Base-by-base conservation (phyloP, 1,284 basidiomycete species). In the Cryptococcus hybrid region DNA sequence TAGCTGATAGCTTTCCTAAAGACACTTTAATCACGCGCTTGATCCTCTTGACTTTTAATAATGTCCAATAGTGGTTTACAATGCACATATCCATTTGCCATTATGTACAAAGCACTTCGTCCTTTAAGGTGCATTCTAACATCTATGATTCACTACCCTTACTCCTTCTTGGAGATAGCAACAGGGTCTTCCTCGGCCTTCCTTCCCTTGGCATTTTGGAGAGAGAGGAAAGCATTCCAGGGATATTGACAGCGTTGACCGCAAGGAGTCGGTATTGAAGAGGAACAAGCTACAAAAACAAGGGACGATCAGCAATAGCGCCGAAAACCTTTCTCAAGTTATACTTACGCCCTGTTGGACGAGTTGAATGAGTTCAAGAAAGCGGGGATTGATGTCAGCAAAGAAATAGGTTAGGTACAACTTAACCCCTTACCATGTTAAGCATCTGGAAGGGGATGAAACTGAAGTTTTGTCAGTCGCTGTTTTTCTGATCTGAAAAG, bases 151-250 rank as follows among this genome's bases (percentile, higher is more conserved):
- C 13, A 18, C 3, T n/a, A 44, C 43, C 13, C n/a, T 44, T 59
- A 58, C 8, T 54, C 55, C 24, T 52, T 45, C 49, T 63, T 57
- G 18, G 42, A 30, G 36, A 56, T 40, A 6, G 53, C 48, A 55
- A 65, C 60, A 18, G 55, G 55, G 11, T 45, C 36, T 34, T 51
- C 59, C 34, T 47, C 47, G 12, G 53, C 52, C 42, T 58, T 57
- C 48, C 64, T 61, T 24, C 63, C 66, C 59, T 74, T 71, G 55
- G 66, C 64, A 54, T 75, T 74, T 58, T 77, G 75, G 18, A 76
- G 57, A 12, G 76, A 79, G 44, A 78, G 67, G 68, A 71, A 80
- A 8, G 77, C 66, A 66, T 80, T 80, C 79, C 79, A 80, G 18
- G 76, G 45, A 80, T 70, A 55, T 75, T 76, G 63, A 80, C 74